A percentile compares a stretch with the other conserved stretches of the same genome.
These are phyloP conservation scores for Camellia japonica DNA, from an alignment of 148 eudicot species.

Conservation along the genomic window DNA sequence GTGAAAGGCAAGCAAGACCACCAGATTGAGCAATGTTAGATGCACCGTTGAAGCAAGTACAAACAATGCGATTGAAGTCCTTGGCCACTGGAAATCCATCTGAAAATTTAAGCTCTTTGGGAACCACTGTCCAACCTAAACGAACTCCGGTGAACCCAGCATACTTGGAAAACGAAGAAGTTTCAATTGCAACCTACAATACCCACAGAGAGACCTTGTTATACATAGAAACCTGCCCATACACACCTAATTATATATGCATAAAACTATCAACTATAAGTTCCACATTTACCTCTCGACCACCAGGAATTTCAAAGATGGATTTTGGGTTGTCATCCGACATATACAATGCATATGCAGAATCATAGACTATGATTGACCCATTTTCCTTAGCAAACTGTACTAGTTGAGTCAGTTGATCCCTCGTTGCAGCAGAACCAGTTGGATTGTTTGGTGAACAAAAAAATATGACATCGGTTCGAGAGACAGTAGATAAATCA, in stretches of 20 bases:
- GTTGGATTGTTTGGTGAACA: conserved; percentile 99
- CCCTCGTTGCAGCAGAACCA: conserved; percentile 86
- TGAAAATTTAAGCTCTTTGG: conserved; percentile 71
- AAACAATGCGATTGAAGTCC: conserved; percentile 87
- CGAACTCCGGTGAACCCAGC: conserved; percentile 98
- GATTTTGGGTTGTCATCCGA: conserved; percentile 81
- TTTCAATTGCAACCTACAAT: conserved; percentile 81
- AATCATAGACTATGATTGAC: conserved; percentile 85
- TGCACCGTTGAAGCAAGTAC: conserved; percentile 91
- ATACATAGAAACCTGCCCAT: neutral
- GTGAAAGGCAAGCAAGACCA: conserved; percentile 78
- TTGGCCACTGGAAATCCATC: conserved; percentile 88
- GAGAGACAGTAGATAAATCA: conserved; percentile 63
- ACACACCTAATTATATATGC: too few species aligned
- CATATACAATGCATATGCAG: conserved; percentile 91
- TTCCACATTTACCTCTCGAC: conserved; percentile 62
- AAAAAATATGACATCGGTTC: conserved; percentile 83
- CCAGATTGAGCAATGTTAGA: conserved; percentile 94
- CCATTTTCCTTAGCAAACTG: conserved; percentile 89
- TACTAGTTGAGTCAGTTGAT: conserved; percentile 72
- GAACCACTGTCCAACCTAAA: conserved; percentile 90
- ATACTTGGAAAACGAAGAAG: conserved; percentile 88
- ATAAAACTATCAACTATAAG: neutral
- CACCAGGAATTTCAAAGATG: conserved; percentile 92
- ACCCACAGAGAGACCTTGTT: neutral